Conservation (phyloP, 306 rosid genomes). For the Dryas octopetala region DNA sequence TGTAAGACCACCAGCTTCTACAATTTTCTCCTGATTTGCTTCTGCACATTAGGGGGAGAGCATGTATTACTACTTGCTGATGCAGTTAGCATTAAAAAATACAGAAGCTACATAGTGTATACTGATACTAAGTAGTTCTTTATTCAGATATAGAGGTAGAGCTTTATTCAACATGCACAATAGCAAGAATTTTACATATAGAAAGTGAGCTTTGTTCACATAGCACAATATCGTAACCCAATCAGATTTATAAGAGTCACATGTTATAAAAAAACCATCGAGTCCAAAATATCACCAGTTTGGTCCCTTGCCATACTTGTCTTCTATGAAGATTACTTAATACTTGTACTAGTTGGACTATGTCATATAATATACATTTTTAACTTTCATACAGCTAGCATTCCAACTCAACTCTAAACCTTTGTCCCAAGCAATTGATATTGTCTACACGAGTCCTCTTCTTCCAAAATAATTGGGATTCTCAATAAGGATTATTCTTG, state of each 20-base stretch:
- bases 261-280: background rate
- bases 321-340: background rate
- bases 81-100: constrained; percentile 12
- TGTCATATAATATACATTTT: background rate
- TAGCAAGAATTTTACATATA: constrained; percentile 1
- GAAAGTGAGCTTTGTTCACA: constrained; percentile 20
- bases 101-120: constrained; percentile 10
- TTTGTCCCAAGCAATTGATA: too few relatives aligned
- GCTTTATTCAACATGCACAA: background rate
- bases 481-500: background rate
- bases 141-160: background rate
- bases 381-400: background rate
- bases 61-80: constrained; percentile 20
- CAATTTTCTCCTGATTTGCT: constrained; percentile 94
- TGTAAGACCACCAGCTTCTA: constrained; percentile 91
- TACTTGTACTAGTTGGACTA: background rate
- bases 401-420: too few relatives aligned
- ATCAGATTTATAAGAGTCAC: constrained; percentile 1
- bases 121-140: constrained; percentile 8
- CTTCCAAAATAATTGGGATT: background rate
- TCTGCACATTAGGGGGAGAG: constrained; percentile 47
- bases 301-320: too few relatives aligned
- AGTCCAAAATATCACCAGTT: background rate
- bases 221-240: constrained; percentile 10
- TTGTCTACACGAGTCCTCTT: too few relatives aligned